A percentile compares a stretch with the other conserved stretches of the same genome.
Conservation (phyloP, 139 green algal genomes). For the Micromonas pusilla region DNA sequence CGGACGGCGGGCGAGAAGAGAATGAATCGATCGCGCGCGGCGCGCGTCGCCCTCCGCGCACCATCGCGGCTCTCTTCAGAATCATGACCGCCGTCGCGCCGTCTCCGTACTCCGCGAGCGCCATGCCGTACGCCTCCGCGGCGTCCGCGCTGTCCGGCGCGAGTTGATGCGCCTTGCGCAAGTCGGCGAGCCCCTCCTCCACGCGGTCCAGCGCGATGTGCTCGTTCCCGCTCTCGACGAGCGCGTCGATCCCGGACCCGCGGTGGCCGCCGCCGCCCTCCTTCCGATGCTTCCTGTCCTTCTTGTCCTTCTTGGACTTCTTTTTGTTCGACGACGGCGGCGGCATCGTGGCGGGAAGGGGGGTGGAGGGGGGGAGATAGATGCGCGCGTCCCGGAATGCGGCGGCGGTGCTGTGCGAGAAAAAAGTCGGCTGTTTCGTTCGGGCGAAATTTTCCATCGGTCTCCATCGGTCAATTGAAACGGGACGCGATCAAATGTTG, state of each 20-base stretch:
- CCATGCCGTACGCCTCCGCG: conserved; percentile 1
- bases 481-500: too few relatives aligned
- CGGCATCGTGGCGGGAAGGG: too few relatives aligned
- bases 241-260: background rate
- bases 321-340: too few relatives aligned
- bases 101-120: conserved; percentile 6
- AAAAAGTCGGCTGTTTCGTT: too few relatives aligned
- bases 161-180: background rate
- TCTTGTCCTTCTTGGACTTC: background rate
- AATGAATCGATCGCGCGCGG: too few relatives aligned
- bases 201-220: background rate
- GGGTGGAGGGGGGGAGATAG: too few relatives aligned
- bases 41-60: too few relatives aligned
- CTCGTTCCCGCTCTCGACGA: background rate
- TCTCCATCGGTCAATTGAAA: too few relatives aligned
- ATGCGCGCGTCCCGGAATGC: too few relatives aligned
- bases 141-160: background rate
- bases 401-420: too few relatives aligned
- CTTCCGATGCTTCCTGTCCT: background rate
- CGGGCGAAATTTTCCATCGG: too few relatives aligned
- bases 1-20: too few relatives aligned
- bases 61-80: conserved; percentile 13
- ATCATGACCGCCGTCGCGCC: background rate
- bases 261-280: background rate
- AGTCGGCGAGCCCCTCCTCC: background rate